phyloP scores from a whole-genome alignment of 2,329 filamentous ascomycete genomes.

The Nigrospora sphaerica region DNA sequence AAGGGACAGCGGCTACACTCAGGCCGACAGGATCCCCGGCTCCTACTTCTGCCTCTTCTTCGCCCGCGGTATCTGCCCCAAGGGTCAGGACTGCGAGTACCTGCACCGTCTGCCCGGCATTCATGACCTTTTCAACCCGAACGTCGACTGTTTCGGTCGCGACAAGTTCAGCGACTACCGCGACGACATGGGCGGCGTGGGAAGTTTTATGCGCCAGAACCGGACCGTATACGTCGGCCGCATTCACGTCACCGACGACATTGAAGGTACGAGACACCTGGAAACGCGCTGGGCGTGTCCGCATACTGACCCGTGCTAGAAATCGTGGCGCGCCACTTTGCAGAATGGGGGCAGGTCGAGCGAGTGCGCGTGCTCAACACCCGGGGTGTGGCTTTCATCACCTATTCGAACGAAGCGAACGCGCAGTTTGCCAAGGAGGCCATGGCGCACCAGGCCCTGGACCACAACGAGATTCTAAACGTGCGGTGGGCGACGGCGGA shows the following conservation, averaged over 20 bases:
- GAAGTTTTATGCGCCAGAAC: constrained; percentile 89
- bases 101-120: constrained; percentile 81
- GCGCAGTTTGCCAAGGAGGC: constrained; percentile 89
- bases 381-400: constrained; percentile 89
- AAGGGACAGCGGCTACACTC: constrained; percentile 71
- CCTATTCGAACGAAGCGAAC: constrained; percentile 85
- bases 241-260: constrained; percentile 94
- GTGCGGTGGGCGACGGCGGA: constrained; percentile 96
- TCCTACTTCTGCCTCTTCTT: constrained; percentile 93
- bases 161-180: constrained; percentile 91
- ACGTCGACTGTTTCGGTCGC: constrained; percentile 89
- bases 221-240: constrained; percentile 87
- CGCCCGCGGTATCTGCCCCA: constrained; percentile 72
- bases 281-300: too few species aligned
- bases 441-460: constrained; percentile 89
- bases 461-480: constrained; percentile 89
- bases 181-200: constrained; percentile 97
- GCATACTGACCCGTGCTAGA: constrained; percentile 34
- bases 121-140: constrained; percentile 86
- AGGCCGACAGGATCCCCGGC: constrained; percentile 68
- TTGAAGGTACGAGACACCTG: constrained; percentile 44
- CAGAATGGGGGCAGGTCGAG: constrained; percentile 93
- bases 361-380: constrained; percentile 81
- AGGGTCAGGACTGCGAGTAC: constrained; percentile 89
- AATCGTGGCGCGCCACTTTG: constrained; percentile 87